A percentile compares a stretch with the other conserved stretches of the same genome.
Evolutionary conservation across 208 protist species (phyloP).

Genomic region (Acanthamoeba lugdunensis): DNA sequence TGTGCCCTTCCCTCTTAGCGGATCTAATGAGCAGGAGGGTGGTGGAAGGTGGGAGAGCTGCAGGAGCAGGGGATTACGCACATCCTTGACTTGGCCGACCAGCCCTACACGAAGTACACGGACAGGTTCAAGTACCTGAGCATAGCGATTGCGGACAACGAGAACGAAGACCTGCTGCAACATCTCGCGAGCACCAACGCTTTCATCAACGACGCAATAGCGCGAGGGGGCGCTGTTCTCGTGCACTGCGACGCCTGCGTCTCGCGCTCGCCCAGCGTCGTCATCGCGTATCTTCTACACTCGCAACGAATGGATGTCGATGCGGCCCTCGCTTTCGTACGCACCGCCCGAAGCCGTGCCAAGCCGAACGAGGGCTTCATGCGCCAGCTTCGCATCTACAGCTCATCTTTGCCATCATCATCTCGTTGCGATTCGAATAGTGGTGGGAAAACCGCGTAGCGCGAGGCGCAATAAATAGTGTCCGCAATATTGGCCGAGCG

Average conservation of each 20-base stretch:
- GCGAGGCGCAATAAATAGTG: too few species aligned
- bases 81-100: constrained; percentile 2
- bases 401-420: background rate
- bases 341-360: background rate
- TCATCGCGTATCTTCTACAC: constrained; percentile 7
- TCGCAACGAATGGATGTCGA: background rate
- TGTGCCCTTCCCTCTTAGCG: too few species aligned
- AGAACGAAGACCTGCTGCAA: background rate
- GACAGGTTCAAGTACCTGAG: constrained; percentile 28
- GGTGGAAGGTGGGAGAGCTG: background rate
- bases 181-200: background rate
- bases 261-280: constrained; percentile 2
- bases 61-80: constrained; percentile 21
- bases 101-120: constrained; percentile 9
- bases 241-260: constrained; percentile 29
- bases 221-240: background rate
- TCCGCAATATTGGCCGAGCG: background rate
- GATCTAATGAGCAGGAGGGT: background rate
- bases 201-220: constrained; percentile 50
- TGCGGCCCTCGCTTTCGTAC: background rate
- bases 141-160: background rate
- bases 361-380: background rate
- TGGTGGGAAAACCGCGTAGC: too few species aligned
- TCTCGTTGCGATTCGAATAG: too few species aligned
- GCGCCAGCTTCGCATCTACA: background rate